Base-by-base conservation (phyloP, 352 stramenopile genomes). In the Peronosclerospora sorghi region DNA sequence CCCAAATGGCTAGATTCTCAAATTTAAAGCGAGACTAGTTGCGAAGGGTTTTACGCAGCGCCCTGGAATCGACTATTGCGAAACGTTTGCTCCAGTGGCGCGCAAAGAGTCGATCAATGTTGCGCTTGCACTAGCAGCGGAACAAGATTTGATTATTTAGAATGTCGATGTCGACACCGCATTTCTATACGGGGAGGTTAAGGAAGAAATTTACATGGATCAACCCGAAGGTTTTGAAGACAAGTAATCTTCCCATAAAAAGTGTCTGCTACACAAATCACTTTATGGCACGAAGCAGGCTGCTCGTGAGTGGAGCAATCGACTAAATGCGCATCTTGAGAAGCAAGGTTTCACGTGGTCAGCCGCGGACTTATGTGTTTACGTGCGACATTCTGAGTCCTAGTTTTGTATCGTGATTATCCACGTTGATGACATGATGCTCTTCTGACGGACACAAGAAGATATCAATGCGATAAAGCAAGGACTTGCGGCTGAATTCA, bases 121-220 rank as follows among this genome's bases (percentile, higher is more conserved):
- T 4, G 28, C 13, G 28, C 2, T 18, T 15, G 8, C 41, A 26
- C 39, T 4, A 12, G 30, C 41, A 26, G 32, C 30, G 14, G 41
- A 32, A 6, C 10, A 50, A 45, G 42, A 45, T 27, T 46, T 29
- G 13, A 24, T 10, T 37, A 48, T 10, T 15, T 39, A 64, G 18
- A 45, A 59, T 15, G 47, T 47, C 6, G 48, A 59, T 27, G 49
- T 64, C 12, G 39, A 59, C 29, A 59, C 49, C 2, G 49, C 39
- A 19, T 64, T 64, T 32, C 40, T 64, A 5, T 56, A 64, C 21
- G 49, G 48, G 7, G 17, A 28, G 10, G 27, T 56, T 1, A 39
- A 64, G 9, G 49, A 59, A 9, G 38, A 64, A 20, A 49, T 56
- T 18, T 56, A 53, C 35, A 56, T 62, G 34, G 41, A 49, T 12